Evolutionary conservation across 192 early-diverging fungal genomes (phyloP).

Genomic region (Coemansia sp.): DNA sequence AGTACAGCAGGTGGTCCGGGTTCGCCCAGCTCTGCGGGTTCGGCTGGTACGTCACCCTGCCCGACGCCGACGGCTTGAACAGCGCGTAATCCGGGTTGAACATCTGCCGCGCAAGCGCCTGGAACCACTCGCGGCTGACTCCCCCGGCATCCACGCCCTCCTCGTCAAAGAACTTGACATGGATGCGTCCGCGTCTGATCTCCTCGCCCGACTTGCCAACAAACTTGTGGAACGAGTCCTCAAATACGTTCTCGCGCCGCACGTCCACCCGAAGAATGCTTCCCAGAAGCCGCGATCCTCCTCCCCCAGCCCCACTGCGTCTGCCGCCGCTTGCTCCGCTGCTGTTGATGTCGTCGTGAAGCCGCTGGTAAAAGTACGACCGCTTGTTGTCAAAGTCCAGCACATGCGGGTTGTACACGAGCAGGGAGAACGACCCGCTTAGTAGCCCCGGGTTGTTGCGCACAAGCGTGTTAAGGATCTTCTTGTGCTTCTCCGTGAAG

Average conservation of each 20-base stretch:
- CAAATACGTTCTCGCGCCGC: constrained; percentile 90
- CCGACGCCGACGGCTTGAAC: constrained; percentile 93
- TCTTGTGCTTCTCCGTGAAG: constrained; percentile 93
- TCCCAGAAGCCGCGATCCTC: constrained; percentile 26
- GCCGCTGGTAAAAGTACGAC: constrained; percentile 93
- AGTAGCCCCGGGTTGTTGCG: constrained; percentile 94
- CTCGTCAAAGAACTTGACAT: constrained; percentile 92
- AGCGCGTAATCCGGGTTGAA: constrained; percentile 98
- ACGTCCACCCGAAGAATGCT: constrained; percentile 84
- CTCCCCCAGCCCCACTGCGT: constrained; percentile 47
- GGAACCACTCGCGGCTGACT: constrained; percentile 98
- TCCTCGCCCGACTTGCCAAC: constrained; percentile 88
- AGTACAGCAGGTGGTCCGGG: constrained; percentile 91
- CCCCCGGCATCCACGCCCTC: constrained; percentile 98
- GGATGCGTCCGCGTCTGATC: constrained; percentile 90
- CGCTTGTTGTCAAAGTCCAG: constrained; percentile 99
- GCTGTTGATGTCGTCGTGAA: constrained; percentile 78
- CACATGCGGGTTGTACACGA: constrained; percentile 97
- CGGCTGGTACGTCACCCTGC: constrained; percentile 97
- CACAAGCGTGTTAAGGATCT: constrained; percentile 96
- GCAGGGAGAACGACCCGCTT: constrained; percentile 93
- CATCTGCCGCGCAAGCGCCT: constrained; percentile 94
- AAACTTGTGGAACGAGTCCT: constrained; percentile 94
- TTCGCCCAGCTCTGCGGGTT: constrained; percentile 91
- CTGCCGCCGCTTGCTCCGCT: constrained; percentile 14